Conservation (phyloP, 805 yeast species). For the Metschnikowia corniflorae region DNA sequence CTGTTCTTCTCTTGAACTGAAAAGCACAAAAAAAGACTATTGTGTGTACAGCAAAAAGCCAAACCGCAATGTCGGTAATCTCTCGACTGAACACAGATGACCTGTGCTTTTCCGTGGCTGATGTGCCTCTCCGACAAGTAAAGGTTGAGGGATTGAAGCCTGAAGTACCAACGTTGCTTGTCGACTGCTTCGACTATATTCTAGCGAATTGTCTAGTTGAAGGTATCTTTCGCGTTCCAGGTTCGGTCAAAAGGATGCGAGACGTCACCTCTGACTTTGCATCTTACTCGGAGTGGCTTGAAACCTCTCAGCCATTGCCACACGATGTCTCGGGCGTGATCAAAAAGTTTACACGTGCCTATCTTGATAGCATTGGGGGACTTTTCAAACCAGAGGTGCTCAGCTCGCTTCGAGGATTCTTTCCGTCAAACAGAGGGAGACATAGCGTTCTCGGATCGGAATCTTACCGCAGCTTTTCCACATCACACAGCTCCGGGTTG, state of each 20-base stretch:
- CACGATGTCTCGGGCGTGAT: slow-evolving; percentile 29
- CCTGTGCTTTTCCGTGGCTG: too few species aligned
- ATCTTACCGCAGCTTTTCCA: slow-evolving; percentile 10
- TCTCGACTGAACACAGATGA: too few species aligned
- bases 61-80: too few species aligned
- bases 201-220: slow-evolving; percentile 20
- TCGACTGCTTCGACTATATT: slow-evolving; percentile 21
- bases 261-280: slow-evolving; percentile 19
- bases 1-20: too few species aligned
- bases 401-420: slow-evolving; percentile 9
- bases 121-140: slow-evolving; percentile 3
- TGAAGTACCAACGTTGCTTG: slow-evolving; percentile 15
- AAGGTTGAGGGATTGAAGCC: slow-evolving; percentile 4
- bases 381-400: slow-evolving; percentile 10
- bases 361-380: slow-evolving; percentile 14
- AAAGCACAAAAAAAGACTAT: too few species aligned
- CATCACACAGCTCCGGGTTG: slow-evolving; percentile 11
- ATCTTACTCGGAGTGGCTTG: slow-evolving; percentile 20
- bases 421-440: slow-evolving; percentile 4
- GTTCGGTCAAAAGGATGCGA: slow-evolving; percentile 25
- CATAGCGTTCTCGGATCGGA: slow-evolving; percentile 7
- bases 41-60: too few species aligned
- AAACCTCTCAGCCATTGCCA: slow-evolving; percentile 13
- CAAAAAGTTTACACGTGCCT: slow-evolving; percentile 22
- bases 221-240: slow-evolving; percentile 32